A percentile compares a stretch with the other conserved stretches of the same genome.
phyloP scores from a whole-genome alignment of 2,329 filamentous ascomycete species.

The Diaporthe humulicola region DNA sequence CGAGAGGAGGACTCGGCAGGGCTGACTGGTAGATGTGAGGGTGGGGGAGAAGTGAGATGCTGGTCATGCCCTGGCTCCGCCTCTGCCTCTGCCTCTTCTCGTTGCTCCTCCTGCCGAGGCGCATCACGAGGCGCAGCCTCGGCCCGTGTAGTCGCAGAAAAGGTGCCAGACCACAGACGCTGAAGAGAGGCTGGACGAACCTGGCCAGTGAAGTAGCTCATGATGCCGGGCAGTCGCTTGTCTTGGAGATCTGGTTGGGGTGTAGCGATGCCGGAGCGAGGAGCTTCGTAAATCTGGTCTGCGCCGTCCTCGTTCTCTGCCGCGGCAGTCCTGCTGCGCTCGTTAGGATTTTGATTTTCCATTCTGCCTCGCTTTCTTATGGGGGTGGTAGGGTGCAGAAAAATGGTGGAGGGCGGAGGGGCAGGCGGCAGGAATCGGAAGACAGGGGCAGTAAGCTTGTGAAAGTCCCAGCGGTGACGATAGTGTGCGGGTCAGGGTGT shows the following conservation, averaged over 20 bases:
- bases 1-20: slow-evolving; percentile 43
- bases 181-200: slow-evolving; percentile 90
- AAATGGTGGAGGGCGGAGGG: slow-evolving; percentile 38
- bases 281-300: slow-evolving; percentile 86
- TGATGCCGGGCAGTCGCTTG: slow-evolving; percentile 94
- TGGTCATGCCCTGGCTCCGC: slow-evolving; percentile 24
- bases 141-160: slow-evolving; percentile 55
- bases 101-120: slow-evolving; percentile 41
- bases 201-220: slow-evolving; percentile 95
- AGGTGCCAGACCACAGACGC: slow-evolving; percentile 56
- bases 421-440: slow-evolving; percentile 41
- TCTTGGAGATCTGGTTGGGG: slow-evolving; percentile 94
- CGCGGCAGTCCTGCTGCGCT: slow-evolving; percentile 65
- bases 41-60: slow-evolving; percentile 42
- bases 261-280: slow-evolving; percentile 91
- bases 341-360: slow-evolving; percentile 62
- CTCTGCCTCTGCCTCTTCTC: slow-evolving; percentile 30
- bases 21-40: slow-evolving; percentile 43
- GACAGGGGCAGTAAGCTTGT: slow-evolving; percentile 42
- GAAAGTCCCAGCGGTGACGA: slow-evolving; percentile 39
- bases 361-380: slow-evolving; percentile 49
- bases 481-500: slow-evolving; percentile 40
- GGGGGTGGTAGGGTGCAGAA: slow-evolving; percentile 40
- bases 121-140: slow-evolving; percentile 50
- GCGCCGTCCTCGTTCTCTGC: slow-evolving; percentile 75